A percentile compares a stretch with the other conserved stretches of the same genome.
These are phyloP conservation scores for Pelagomonas calceolata DNA, from an alignment of 108 stramenopile genomes.

Conservation along the genomic window DNA sequence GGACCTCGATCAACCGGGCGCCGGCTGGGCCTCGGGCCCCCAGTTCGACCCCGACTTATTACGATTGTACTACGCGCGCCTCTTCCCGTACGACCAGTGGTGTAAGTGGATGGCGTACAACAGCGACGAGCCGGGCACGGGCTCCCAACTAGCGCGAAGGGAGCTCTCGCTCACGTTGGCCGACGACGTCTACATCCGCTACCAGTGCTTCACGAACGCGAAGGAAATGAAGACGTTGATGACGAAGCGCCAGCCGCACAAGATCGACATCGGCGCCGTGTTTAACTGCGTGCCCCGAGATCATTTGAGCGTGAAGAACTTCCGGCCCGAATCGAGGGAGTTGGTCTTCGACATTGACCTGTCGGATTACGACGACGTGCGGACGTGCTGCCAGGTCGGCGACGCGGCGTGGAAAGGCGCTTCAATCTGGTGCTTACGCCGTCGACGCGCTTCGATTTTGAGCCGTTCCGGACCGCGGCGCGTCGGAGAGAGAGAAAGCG, in stretches of 20 bases:
- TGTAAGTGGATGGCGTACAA: conserved; percentile 59
- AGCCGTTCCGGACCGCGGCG: too few species aligned
- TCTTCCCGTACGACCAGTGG: conserved; percentile 77
- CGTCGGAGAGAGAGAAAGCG: too few species aligned
- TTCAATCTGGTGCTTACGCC: too few species aligned
- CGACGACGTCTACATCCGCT: conserved; percentile 60
- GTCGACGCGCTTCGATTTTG: too few species aligned
- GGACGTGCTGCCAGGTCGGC: conserved; percentile 84
- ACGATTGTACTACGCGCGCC: conserved; percentile 67
- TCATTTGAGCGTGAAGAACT: conserved; percentile 51
- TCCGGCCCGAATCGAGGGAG: conserved; percentile 81
- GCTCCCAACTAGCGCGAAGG: conserved; percentile 9
- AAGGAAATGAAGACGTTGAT: conserved; percentile 10
- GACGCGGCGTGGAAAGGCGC: too few species aligned
- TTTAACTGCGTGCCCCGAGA: conserved; percentile 79
- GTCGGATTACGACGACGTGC: conserved; percentile 96
- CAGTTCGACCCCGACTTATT: conserved; percentile 80
- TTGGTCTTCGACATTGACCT: conserved; percentile 98
- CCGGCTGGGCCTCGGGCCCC: conserved; percentile 13
- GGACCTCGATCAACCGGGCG: background rate
- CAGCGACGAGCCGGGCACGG: conserved; percentile 8
- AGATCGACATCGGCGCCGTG: conserved; percentile 99
- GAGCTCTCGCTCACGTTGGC: conserved; percentile 23
- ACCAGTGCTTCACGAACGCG: conserved; percentile 87
- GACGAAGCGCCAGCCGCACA: conserved; percentile 75